A percentile compares a stretch with the other conserved stretches of the same genome.
Conservation (phyloP, 345 rosid species). For the Garcia nutans region DNA sequence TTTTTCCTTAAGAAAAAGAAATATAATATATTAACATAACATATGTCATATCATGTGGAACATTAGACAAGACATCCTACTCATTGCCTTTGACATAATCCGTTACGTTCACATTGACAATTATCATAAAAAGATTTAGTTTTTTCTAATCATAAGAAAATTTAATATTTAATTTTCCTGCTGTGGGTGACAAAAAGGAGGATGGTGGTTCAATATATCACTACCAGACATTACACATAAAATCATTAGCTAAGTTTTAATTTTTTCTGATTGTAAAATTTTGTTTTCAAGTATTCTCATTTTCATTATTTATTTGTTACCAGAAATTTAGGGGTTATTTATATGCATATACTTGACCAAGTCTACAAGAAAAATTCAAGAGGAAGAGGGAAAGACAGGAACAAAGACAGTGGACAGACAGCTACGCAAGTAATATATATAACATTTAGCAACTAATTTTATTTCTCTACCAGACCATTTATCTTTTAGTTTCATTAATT, state of each 20-base stretch:
- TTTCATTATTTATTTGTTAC: too few relatives aligned
- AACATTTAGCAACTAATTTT: not conserved
- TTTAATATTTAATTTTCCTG: not conserved
- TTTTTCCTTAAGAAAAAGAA: too few relatives aligned
- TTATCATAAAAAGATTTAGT: not conserved
- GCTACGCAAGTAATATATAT: constrained; percentile 30
- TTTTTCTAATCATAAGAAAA: too few relatives aligned
- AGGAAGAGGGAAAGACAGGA: constrained; percentile 2
- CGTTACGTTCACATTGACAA: not conserved
- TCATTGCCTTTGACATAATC: not conserved
- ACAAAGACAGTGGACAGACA: constrained; percentile 29
- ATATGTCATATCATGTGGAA: not conserved
- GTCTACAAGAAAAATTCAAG: constrained; percentile 1
- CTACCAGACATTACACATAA: constrained; percentile 17
- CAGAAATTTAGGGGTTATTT: too few relatives aligned
- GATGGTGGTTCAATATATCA: constrained; percentile 24
- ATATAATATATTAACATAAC: too few relatives aligned
- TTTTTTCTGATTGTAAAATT: not conserved
- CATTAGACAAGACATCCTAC: not conserved
- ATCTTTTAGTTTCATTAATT: constrained; percentile 15
- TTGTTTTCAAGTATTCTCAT: not conserved
- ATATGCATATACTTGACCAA: too few relatives aligned
- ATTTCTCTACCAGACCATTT: constrained; percentile 26
- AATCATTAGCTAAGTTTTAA: not conserved
- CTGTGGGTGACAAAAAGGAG: constrained; percentile 27